Conservation (phyloP, 345 rosid genomes). For the Salix viminalis region DNA sequence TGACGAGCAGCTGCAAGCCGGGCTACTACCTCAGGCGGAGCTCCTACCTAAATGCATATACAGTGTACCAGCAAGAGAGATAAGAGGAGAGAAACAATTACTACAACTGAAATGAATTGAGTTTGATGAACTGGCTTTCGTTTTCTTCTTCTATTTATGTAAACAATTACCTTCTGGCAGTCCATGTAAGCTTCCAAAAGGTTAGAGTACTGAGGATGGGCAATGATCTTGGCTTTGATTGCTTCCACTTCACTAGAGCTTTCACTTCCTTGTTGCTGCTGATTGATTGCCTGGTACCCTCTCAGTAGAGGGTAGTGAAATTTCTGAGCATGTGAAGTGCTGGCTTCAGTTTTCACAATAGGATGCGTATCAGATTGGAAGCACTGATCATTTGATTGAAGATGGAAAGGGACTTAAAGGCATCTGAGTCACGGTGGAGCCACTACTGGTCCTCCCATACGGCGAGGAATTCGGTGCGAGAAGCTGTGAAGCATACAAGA, state of each 20-base stretch:
- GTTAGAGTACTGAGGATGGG: constrained; percentile 86
- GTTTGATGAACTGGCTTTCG: background rate
- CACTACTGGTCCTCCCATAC: constrained; percentile 41
- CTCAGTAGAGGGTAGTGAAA: constrained; percentile 59
- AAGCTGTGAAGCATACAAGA: constrained; percentile 57
- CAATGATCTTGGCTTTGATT: constrained; percentile 86
- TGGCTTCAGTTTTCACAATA: constrained; percentile 72
- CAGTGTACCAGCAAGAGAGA: background rate
- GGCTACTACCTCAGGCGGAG: constrained; percentile 80
- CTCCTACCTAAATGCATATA: constrained; percentile 62
- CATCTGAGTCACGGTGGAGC: constrained; percentile 31
- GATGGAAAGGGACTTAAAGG: constrained; percentile 38
- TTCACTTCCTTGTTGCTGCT: constrained; percentile 46
- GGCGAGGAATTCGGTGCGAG: constrained; percentile 47
- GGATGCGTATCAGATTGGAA: constrained; percentile 54
- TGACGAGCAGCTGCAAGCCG: constrained; percentile 63
- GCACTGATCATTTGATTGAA: constrained; percentile 43
- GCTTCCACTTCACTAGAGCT: constrained; percentile 54
- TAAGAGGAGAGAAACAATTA: background rate
- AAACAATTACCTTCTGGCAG: constrained; percentile 93
- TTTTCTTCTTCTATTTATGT: background rate
- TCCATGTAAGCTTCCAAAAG: constrained; percentile 92
- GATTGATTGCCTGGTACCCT: constrained; percentile 34
- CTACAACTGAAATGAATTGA: background rate
- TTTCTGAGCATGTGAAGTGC: constrained; percentile 43